Evolutionary conservation across 2,329 filamentous ascomycete species (phyloP), one percentile per base, ranked within the genome.

Genomic region (Colletotrichum tropicicola): DNA sequence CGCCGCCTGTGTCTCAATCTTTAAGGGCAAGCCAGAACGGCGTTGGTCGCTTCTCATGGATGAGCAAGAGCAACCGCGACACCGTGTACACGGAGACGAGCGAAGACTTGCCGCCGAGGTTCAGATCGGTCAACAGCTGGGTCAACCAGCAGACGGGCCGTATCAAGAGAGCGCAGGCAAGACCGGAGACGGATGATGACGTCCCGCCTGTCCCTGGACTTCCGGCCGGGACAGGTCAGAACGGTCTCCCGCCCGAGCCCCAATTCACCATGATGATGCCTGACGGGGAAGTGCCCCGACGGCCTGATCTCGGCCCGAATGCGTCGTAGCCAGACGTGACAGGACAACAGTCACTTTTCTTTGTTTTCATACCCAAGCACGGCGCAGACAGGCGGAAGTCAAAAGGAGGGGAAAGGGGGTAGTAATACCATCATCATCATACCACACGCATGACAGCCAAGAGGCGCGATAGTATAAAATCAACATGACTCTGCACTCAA

Each of bases 131-230:
- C 59, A 82, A 80, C 59, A 89, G 87, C 28, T 91, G 89, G 89
- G 88, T 91, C 2, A 83, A 84, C 68, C 87, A 91, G 71, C 89
- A 91, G 73, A 84, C 83, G 8, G 83, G 83, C 3, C 81, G 86
- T 3, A 73, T 88, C 28, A 82, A 82, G 70, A 79, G 83, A 25
- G 82, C 80, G 2, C 78, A 82, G 69, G 78, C 80, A 59, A 78
- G 77, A 41, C 72, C 72, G 8, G 65, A 73, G 39, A 74, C 75
- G 47, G 69, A 73, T 13, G 69, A 59, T 10, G 71, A 76, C 19
- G 71, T 78, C 9, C 81, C 82, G 3, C 78, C 80, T 0, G 75
- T 83, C 27, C 80, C 81, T 2, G 73, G 74, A 3, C 68, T 77
- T 47, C 70, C 72, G 19, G 73, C 73, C 5, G 70, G 73, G n/a